Conservation (phyloP, 441 rosid species). For the Gossypium trilobum region DNA sequence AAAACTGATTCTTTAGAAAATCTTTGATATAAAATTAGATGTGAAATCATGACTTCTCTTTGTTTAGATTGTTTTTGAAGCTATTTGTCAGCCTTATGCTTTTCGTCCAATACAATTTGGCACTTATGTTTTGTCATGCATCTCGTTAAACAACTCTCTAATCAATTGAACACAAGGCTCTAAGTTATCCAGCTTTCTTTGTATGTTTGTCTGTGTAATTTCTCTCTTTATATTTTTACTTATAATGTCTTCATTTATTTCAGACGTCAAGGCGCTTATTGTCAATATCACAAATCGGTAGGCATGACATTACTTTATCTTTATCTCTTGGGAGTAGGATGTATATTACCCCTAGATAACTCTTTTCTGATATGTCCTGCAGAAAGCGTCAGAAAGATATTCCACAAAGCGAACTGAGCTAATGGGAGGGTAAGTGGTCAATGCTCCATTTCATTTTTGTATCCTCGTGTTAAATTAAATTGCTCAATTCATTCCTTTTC, state of each 20-base stretch:
- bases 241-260: conserved; percentile 19
- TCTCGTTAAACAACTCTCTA: conserved; percentile 2
- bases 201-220: not conserved
- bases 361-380: conserved; percentile 12
- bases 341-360: not conserved
- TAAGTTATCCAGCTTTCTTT: not conserved
- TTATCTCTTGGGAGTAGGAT: conserved; percentile 8
- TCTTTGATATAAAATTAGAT: not conserved
- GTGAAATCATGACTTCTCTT: not conserved
- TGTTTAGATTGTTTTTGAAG: not conserved
- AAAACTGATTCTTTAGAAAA: conserved; percentile 1
- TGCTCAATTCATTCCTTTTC: not conserved
- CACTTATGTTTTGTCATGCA: not conserved
- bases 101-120: not conserved
- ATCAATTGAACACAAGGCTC: conserved; percentile 3
- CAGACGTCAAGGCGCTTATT: conserved; percentile 67
- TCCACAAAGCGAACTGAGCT: conserved; percentile 56
- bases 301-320: conserved; percentile 17
- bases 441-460: conserved; percentile 6
- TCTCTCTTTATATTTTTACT: conserved; percentile 16
- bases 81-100: not conserved
- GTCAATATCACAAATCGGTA: conserved; percentile 69
- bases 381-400: conserved; percentile 68
- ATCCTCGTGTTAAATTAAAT: not conserved
- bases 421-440: conserved; percentile 75